Conservation (phyloP, 176 grass and related monocot genomes). For the Saccharum officinarum region DNA sequence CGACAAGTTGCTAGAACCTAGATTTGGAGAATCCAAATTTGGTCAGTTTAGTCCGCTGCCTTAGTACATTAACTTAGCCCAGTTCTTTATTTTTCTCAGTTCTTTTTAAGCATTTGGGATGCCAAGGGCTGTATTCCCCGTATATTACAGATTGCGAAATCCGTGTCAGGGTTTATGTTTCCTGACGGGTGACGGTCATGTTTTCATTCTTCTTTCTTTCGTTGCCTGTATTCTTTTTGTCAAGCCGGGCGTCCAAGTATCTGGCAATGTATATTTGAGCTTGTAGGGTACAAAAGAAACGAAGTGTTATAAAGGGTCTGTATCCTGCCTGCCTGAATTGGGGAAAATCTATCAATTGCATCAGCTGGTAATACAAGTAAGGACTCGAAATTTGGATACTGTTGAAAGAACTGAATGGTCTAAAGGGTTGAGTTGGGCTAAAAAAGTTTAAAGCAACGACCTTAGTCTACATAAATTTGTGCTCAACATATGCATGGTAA, state of each 20-base stretch:
- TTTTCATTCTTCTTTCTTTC: slow-evolving; percentile 55
- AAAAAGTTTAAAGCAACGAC: too few relatives aligned
- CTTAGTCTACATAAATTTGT: too few relatives aligned
- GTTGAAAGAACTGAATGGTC: neutral
- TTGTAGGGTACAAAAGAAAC: slow-evolving; percentile 49
- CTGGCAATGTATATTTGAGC: slow-evolving; percentile 64
- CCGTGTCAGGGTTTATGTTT: slow-evolving; percentile 47
- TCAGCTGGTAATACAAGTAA: neutral
- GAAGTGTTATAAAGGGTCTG: slow-evolving; percentile 31
- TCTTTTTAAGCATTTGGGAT: slow-evolving; percentile 35
- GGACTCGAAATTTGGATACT: neutral
- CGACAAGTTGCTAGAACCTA: slow-evolving; percentile 43
- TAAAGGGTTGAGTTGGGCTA: neutral
- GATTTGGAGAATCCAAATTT: slow-evolving; percentile 53
- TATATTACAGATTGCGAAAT: slow-evolving; percentile 52
- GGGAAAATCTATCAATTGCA: neutral
- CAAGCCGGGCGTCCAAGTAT: slow-evolving; percentile 57
- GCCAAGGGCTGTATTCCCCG: slow-evolving; percentile 51
- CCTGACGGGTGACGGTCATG: slow-evolving; percentile 42
- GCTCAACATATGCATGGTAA: too few relatives aligned
- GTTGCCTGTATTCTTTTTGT: slow-evolving; percentile 49
- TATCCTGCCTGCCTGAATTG: slow-evolving; percentile 4
- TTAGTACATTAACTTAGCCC: slow-evolving; percentile 58
- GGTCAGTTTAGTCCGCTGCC: slow-evolving; percentile 31
- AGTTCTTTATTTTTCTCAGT: slow-evolving; percentile 31